phyloP scores from a whole-genome alignment of 495 filamentous ascomycete genomes.

The Patellaria atrata region DNA sequence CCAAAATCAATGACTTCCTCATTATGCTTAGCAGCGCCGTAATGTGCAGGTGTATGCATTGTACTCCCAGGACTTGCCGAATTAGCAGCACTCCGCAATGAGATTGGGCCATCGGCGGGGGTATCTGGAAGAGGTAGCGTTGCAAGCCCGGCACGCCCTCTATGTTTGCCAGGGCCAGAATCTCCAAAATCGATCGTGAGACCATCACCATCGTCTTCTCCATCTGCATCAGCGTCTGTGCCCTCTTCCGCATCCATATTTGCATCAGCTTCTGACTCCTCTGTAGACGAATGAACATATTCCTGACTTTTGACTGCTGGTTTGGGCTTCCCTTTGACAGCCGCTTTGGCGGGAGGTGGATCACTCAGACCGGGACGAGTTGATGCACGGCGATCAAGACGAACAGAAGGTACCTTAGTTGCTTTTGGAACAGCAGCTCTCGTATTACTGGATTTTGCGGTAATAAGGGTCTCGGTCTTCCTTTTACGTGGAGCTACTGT shows the following conservation, averaged over 20 bases:
- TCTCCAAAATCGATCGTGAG: conserved; percentile 16
- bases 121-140: conserved; percentile 1
- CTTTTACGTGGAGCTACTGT: conserved; percentile 8
- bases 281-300: conserved; percentile 13
- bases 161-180: conserved; percentile 3
- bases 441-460: background rate
- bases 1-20: conserved; percentile 19
- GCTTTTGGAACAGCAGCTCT: conserved; percentile 1
- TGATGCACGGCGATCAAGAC: conserved; percentile 18
- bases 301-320: conserved; percentile 13
- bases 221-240: conserved; percentile 14
- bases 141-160: conserved; percentile 4
- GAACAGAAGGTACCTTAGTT: conserved; percentile 11
- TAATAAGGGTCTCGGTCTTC: conserved; percentile 3
- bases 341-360: background rate
- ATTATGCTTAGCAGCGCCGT: background rate
- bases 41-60: background rate
- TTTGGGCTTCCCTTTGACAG: conserved; percentile 6
- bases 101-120: conserved; percentile 14
- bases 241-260: conserved; percentile 23
- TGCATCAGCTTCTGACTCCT: conserved; percentile 8
- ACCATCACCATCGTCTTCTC: conserved; percentile 19
- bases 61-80: background rate
- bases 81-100: conserved; percentile 16
- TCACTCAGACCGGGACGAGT: conserved; percentile 5